Evolutionary conservation across 805 yeast genomes (phyloP).

Genomic region (Sugiyamaella lignohabitans): DNA sequence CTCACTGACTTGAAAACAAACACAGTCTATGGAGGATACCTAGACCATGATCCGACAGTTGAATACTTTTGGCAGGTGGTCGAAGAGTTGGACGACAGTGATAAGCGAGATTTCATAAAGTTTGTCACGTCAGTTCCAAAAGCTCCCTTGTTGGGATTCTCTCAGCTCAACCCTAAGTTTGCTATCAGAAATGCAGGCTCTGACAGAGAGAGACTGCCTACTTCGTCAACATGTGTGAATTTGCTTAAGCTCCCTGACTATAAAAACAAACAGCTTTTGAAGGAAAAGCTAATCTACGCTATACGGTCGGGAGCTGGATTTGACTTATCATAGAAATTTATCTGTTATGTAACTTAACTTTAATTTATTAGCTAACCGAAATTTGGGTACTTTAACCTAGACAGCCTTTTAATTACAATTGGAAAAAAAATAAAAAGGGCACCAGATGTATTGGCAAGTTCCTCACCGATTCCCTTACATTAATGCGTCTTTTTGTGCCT

Average conservation of each 20-base stretch:
- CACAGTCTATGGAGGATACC: constrained; percentile 49
- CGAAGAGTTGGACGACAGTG: constrained; percentile 56
- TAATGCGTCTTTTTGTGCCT: too few relatives aligned
- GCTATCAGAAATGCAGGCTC: constrained; percentile 68
- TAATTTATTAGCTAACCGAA: background rate
- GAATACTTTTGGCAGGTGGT: constrained; percentile 68
- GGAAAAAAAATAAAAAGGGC: too few relatives aligned
- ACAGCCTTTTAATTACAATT: background rate
- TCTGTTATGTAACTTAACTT: background rate
- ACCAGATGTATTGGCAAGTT: too few relatives aligned
- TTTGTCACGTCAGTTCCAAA: constrained; percentile 90
- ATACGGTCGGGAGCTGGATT: constrained; percentile 82
- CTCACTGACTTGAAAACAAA: constrained; percentile 59
- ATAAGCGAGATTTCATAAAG: constrained; percentile 60
- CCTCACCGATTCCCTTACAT: too few relatives aligned
- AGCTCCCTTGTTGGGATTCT: constrained; percentile 86
- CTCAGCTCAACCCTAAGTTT: constrained; percentile 64
- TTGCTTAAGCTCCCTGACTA: constrained; percentile 82
- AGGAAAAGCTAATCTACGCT: constrained; percentile 64
- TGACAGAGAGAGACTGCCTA: constrained; percentile 60
- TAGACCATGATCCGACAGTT: constrained; percentile 51
- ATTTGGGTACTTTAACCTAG: background rate
- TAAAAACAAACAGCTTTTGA: constrained; percentile 48
- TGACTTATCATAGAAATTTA: constrained; percentile 51
- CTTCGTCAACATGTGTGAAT: constrained; percentile 91